These are phyloP conservation scores for Ceratocystis variospora DNA, from an alignment of 2,329 filamentous ascomycete genomes.

Conservation along the genomic window DNA sequence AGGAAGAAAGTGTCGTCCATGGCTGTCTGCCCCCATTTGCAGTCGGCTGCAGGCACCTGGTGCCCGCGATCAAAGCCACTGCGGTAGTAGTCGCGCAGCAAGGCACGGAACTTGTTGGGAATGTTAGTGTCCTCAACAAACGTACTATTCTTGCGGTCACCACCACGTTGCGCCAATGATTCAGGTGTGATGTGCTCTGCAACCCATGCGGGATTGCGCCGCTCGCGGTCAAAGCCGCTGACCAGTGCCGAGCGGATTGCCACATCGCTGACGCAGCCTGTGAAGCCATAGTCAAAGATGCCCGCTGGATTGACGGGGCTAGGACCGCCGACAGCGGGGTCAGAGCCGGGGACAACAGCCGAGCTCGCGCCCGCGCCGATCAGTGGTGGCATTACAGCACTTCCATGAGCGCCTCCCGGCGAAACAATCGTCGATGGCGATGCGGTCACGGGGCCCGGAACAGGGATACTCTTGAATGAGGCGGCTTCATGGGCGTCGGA, in stretches of 20 bases:
- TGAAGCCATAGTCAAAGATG: slow-evolving; percentile 78
- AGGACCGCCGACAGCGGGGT: slow-evolving; percentile 27
- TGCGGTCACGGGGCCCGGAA: slow-evolving; percentile 20
- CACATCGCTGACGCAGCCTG: slow-evolving; percentile 75
- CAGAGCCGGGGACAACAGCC: slow-evolving; percentile 28
- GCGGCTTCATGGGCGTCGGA: slow-evolving; percentile 22
- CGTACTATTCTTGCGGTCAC: slow-evolving; percentile 67
- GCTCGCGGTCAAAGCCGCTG: slow-evolving; percentile 80
- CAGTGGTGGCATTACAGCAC: slow-evolving; percentile 31
- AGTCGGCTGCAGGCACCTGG: slow-evolving; percentile 91
- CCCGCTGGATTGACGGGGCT: slow-evolving; percentile 56
- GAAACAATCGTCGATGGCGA: slow-evolving; percentile 20
- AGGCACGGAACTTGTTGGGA: slow-evolving; percentile 75
- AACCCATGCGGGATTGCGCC: slow-evolving; percentile 87
- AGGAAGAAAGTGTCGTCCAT: slow-evolving; percentile 94
- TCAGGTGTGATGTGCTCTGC: slow-evolving; percentile 89
- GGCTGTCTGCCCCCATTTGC: slow-evolving; percentile 83
- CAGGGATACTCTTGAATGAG: slow-evolving; percentile 24
- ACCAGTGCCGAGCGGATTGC: slow-evolving; percentile 62
- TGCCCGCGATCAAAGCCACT: slow-evolving; percentile 92
- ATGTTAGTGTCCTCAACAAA: slow-evolving; percentile 74
- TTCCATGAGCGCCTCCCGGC: slow-evolving; percentile 24
- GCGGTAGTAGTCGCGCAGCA: slow-evolving; percentile 85
- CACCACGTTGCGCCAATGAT: slow-evolving; percentile 60
- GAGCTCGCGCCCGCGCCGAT: slow-evolving; percentile 23